phyloP scores from a whole-genome alignment of 2,329 filamentous ascomycete species.

The Cercospora janseana region DNA sequence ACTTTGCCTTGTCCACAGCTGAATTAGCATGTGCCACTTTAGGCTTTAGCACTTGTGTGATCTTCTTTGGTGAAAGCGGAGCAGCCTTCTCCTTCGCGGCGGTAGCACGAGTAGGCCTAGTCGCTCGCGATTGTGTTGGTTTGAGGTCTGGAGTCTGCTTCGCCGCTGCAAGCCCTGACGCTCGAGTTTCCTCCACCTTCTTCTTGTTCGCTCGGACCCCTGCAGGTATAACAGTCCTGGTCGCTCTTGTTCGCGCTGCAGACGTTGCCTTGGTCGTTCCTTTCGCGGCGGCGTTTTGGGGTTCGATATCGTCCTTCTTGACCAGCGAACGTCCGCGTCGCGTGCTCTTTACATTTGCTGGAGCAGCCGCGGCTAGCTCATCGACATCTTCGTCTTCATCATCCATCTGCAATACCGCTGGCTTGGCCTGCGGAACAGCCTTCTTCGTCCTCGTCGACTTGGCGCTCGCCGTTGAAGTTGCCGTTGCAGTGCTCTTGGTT shows the following conservation, averaged over 20 bases:
- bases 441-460: constrained; percentile 29
- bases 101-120: constrained; percentile 26
- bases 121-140: constrained; percentile 17
- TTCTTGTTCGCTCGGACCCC: constrained; percentile 8
- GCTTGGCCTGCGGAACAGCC: constrained; percentile 13
- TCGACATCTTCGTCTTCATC: constrained; percentile 18
- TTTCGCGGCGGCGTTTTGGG: constrained; percentile 2
- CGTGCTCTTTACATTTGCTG: constrained; percentile 14
- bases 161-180: constrained; percentile 1
- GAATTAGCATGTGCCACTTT: constrained; percentile 12
- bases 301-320: constrained; percentile 18
- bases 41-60: constrained; percentile 36
- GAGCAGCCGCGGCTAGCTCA: constrained; percentile 21
- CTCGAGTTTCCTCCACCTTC: constrained; percentile 14
- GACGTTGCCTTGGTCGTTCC: not conserved
- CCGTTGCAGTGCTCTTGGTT: constrained; percentile 23
- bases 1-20: constrained; percentile 16
- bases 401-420: not conserved
- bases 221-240: constrained; percentile 4
- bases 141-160: constrained; percentile 6
- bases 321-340: constrained; percentile 15
- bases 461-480: constrained; percentile 10
- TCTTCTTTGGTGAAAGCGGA: constrained; percentile 40
- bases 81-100: constrained; percentile 27
- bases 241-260: not conserved